Evolutionary conservation across 1,284 basidiomycete species (phyloP).

Genomic region (Phellinidium pouzarii): DNA sequence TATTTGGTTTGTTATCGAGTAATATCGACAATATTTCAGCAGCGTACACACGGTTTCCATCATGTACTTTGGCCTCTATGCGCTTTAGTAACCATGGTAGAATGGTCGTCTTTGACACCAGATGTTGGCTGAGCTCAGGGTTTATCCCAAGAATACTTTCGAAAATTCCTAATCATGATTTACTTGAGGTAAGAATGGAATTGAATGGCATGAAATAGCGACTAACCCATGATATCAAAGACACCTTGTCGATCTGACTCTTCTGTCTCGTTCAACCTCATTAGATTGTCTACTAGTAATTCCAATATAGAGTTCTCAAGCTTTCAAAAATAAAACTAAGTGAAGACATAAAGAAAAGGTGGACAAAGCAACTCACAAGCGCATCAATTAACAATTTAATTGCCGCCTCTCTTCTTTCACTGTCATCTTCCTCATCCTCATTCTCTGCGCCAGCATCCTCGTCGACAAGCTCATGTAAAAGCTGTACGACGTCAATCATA

Average conservation of each 20-base stretch:
- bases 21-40: slow-evolving; percentile 88
- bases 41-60: slow-evolving; percentile 84
- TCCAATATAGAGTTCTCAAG: slow-evolving; percentile 80
- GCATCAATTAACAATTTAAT: slow-evolving; percentile 69
- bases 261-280: slow-evolving; percentile 75
- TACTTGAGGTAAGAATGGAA: neutral
- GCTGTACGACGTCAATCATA: slow-evolving; percentile 84
- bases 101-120: slow-evolving; percentile 71
- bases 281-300: slow-evolving; percentile 84
- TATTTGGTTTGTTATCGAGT: slow-evolving; percentile 60
- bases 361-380: slow-evolving; percentile 47
- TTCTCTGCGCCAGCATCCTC: slow-evolving; percentile 86
- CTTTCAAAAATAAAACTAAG: slow-evolving; percentile 34
- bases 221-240: slow-evolving; percentile 79
- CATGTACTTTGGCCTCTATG: slow-evolving; percentile 65
- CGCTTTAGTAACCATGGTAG: slow-evolving; percentile 78
- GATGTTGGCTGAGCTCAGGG: slow-evolving; percentile 60
- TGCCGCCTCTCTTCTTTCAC: slow-evolving; percentile 56
- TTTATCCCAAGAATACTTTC: slow-evolving; percentile 90
- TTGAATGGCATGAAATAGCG: neutral
- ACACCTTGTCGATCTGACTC: slow-evolving; percentile 87
- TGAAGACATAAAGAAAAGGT: neutral
- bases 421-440: slow-evolving; percentile 57
- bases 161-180: slow-evolving; percentile 62
- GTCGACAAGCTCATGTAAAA: slow-evolving; percentile 92